A percentile compares a stretch with the other conserved stretches of the same genome.
Evolutionary conservation across 192 early-diverging fungal species (phyloP).

Genomic region (Mortierella claussenii): DNA sequence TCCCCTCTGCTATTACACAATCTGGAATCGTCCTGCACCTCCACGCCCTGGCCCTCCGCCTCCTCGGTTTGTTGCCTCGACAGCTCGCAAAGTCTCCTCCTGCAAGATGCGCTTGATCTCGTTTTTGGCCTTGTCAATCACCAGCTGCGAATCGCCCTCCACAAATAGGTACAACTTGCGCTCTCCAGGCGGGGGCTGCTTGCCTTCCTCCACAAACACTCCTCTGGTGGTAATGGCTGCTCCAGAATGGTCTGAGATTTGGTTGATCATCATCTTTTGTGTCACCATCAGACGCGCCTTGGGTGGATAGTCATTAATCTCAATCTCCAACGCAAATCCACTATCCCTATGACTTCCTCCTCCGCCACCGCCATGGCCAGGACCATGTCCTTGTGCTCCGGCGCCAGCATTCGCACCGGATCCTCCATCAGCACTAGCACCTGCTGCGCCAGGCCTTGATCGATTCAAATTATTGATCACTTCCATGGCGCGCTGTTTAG

Average conservation of each 20-base stretch:
- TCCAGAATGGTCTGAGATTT: constrained; percentile 92
- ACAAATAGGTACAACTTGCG: constrained; percentile 96
- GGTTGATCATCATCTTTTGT: constrained; percentile 87
- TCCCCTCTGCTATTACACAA: constrained; percentile 24
- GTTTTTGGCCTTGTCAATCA: constrained; percentile 90
- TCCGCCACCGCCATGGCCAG: background rate
- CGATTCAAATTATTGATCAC: constrained; percentile 45
- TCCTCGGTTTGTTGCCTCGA: constrained; percentile 72
- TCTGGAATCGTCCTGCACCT: constrained; percentile 24
- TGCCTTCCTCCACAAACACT: constrained; percentile 88
- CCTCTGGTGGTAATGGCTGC: constrained; percentile 97
- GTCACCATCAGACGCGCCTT: constrained; percentile 97
- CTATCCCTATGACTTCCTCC: constrained; percentile 51
- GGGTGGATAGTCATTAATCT: constrained; percentile 98
- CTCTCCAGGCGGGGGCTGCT: constrained; percentile 77
- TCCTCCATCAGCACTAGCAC: constrained; percentile 66
- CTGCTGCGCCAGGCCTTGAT: constrained; percentile 61
- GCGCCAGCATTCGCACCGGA: constrained; percentile 62
- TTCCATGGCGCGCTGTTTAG: constrained; percentile 44
- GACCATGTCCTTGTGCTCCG: constrained; percentile 32
- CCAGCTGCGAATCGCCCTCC: constrained; percentile 90
- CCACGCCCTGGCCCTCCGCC: constrained; percentile 26
- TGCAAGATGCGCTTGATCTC: constrained; percentile 94
- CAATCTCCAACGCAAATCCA: constrained; percentile 84
- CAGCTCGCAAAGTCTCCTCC: constrained; percentile 83